phyloP scores from a whole-genome alignment of 1,139 yeast genomes.

The Scheffersomyces lignicola region DNA sequence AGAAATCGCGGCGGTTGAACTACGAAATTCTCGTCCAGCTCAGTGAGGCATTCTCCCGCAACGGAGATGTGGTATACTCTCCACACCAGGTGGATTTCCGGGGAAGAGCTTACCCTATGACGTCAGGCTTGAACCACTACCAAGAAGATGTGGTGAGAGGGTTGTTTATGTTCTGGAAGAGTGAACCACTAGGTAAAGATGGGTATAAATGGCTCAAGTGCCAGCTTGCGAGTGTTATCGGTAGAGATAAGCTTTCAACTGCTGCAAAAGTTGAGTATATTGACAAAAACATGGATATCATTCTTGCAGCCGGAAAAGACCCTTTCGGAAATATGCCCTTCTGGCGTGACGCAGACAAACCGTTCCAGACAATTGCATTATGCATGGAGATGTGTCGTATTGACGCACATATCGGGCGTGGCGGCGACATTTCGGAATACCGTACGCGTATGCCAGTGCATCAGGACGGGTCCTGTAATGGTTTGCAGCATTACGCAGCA shows the following conservation, averaged over 20 bases:
- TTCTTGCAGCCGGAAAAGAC: constrained; percentile 27
- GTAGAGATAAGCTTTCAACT: constrained; percentile 26
- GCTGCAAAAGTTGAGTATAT: constrained; percentile 29
- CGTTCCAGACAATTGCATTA: constrained; percentile 41
- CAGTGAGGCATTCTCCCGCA: constrained; percentile 27
- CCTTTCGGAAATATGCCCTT: constrained; percentile 27
- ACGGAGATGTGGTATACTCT: constrained; percentile 40
- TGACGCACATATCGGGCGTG: constrained; percentile 15
- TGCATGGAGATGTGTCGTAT: constrained; percentile 35
- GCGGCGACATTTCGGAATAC: constrained; percentile 22
- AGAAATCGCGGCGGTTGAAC: constrained; percentile 21
- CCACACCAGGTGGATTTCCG: constrained; percentile 45
- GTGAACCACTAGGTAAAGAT: constrained; percentile 32
- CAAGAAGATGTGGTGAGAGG: constrained; percentile 38
- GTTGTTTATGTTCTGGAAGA: constrained; percentile 40
- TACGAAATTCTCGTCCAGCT: constrained; percentile 21
- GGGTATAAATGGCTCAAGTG: constrained; percentile 44
- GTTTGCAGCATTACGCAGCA: constrained; percentile 50
- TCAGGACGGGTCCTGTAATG: constrained; percentile 51
- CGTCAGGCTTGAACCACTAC: constrained; percentile 36
- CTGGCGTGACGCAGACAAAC: constrained; percentile 44
- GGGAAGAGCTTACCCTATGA: constrained; percentile 44
- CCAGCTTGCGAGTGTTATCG: constrained; percentile 40
- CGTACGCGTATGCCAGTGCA: constrained; percentile 40
- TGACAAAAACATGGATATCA: constrained; percentile 19